Evolutionary conservation across 139 green algal genomes (phyloP).

Genomic region (Diplosphaera chodatii): DNA sequence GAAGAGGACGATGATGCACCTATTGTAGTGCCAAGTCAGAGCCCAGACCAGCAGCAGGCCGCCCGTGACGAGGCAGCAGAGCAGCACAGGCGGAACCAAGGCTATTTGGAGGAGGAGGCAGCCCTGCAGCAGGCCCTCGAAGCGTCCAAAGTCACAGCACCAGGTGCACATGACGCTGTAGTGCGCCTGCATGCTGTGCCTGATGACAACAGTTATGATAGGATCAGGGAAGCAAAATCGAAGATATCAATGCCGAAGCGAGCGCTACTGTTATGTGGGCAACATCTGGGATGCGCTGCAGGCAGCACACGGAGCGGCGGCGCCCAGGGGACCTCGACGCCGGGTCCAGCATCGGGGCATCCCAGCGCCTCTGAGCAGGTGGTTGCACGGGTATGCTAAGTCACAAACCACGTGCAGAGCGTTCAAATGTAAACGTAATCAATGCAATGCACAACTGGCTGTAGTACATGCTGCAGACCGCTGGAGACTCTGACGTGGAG

Average conservation of each 20-base stretch:
- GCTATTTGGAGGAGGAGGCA: neutral
- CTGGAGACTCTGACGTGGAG: constrained; percentile 6
- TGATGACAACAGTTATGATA: too few species aligned
- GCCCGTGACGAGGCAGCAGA: constrained; percentile 2
- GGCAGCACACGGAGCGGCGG: neutral
- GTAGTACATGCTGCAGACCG: constrained; percentile 2
- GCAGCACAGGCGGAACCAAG: neutral
- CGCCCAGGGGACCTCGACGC: neutral
- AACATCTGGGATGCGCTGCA: too few species aligned
- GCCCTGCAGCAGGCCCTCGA: neutral
- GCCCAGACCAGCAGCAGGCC: constrained; percentile 10
- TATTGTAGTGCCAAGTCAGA: neutral
- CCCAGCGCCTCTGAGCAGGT: neutral
- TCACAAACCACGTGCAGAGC: too few species aligned
- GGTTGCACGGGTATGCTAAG: too few species aligned
- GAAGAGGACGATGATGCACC: neutral
- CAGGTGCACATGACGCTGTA: too few species aligned
- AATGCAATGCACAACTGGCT: too few species aligned
- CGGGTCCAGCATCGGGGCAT: neutral
- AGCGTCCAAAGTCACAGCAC: neutral
- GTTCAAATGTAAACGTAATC: too few species aligned
- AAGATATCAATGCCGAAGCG: too few species aligned
- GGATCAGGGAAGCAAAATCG: too few species aligned
- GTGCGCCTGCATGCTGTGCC: too few species aligned
- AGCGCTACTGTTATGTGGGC: too few species aligned